These are phyloP conservation scores for Pseudogymnoascus sp. DNA, from an alignment of 2,329 filamentous ascomycete species.

Conservation along the genomic window DNA sequence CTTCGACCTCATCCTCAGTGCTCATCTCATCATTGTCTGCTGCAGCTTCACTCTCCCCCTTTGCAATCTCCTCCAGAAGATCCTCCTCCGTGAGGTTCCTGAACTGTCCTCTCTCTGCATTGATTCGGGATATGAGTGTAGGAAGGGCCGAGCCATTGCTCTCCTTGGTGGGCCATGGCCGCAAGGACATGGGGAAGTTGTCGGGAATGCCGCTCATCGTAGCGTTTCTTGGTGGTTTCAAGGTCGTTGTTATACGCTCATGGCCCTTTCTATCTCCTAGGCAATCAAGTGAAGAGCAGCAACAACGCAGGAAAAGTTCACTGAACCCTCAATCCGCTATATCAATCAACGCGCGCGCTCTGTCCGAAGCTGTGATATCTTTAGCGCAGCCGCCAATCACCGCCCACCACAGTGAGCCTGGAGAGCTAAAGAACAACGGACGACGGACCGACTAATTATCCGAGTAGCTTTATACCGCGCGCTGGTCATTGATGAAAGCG, in stretches of 20 bases:
- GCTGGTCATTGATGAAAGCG: background rate
- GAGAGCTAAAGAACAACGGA: background rate
- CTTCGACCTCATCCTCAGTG: slow-evolving; percentile 41
- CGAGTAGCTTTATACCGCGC: background rate
- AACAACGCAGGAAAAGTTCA: background rate
- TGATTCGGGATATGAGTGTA: slow-evolving; percentile 71
- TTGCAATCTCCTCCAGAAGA: slow-evolving; percentile 59
- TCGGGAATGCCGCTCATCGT: slow-evolving; percentile 30
- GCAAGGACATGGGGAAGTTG: slow-evolving; percentile 49
- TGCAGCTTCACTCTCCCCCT: slow-evolving; percentile 33
- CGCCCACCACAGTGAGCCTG: background rate
- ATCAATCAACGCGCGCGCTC: background rate
- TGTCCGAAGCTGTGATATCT: background rate
- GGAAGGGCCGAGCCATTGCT: slow-evolving; percentile 55
- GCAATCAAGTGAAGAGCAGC: background rate
- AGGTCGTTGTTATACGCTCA: background rate
- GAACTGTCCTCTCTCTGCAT: slow-evolving; percentile 72
- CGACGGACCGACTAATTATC: background rate
- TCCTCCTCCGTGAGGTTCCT: slow-evolving; percentile 67
- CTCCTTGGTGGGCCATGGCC: slow-evolving; percentile 52
- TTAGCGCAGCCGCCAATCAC: slow-evolving; percentile 1
- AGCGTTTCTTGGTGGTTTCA: background rate
- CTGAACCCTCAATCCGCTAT: background rate
- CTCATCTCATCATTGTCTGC: slow-evolving; percentile 36
- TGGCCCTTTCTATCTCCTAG: background rate